Percentiles rank a stretch among this genome's conserved stretches.
These are phyloP conservation scores for Penicillium taxi DNA, from an alignment of 495 filamentous ascomycete species.

Conservation along the genomic window DNA sequence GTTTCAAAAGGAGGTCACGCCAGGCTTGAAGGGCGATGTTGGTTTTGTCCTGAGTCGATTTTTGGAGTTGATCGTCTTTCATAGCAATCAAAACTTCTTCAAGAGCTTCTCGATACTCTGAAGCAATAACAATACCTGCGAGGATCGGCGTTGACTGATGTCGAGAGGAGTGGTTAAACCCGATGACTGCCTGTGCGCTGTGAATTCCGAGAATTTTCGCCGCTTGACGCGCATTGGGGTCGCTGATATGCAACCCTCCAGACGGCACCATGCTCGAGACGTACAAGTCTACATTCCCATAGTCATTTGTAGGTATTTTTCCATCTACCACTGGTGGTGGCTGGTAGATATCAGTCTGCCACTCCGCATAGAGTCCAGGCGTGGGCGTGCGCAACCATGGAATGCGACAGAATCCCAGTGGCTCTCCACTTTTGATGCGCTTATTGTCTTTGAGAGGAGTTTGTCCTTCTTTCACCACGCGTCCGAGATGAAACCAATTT, in stretches of 20 bases:
- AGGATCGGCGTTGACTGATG: constrained; percentile 73
- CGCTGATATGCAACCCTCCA: constrained; percentile 65
- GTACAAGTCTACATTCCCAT: constrained; percentile 85
- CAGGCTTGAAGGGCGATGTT: constrained; percentile 59
- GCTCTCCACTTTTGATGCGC: too few relatives aligned
- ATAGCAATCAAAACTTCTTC: constrained; percentile 58
- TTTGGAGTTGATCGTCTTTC: constrained; percentile 49
- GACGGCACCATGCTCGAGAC: constrained; percentile 85
- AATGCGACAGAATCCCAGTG: too few relatives aligned
- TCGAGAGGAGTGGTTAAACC: constrained; percentile 77
- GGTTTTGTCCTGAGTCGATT: constrained; percentile 48
- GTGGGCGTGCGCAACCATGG: too few relatives aligned
- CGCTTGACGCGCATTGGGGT: constrained; percentile 60
- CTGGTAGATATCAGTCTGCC: constrained; percentile 69
- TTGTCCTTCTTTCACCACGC: constrained; percentile 64
- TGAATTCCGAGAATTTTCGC: constrained; percentile 75
- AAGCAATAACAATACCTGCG: constrained; percentile 66
- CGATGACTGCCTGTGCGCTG: constrained; percentile 81
- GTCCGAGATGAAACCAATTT: constrained; percentile 80
- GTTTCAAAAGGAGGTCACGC: constrained; percentile 63
- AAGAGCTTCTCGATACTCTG: constrained; percentile 62
- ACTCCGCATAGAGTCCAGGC: constrained; percentile 58
- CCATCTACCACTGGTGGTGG: constrained; percentile 70
- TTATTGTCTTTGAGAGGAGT: constrained; percentile 71
- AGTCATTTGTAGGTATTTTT: constrained; percentile 74